These are phyloP conservation scores for Cladophialophora yegresii DNA, from an alignment of 2,329 filamentous ascomycete species.

Conservation along the genomic window DNA sequence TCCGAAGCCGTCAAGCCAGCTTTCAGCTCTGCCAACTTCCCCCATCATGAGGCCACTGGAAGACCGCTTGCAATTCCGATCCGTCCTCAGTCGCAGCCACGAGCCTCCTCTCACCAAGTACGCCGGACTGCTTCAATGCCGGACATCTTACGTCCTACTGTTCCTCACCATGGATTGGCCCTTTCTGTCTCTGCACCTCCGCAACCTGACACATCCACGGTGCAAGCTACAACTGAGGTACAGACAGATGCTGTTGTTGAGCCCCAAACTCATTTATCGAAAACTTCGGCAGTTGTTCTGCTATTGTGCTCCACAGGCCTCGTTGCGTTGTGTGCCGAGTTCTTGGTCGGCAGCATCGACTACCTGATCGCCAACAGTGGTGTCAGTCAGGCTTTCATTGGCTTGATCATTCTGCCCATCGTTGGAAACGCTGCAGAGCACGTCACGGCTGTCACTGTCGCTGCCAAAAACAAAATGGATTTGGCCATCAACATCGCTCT, in stretches of 20 bases:
- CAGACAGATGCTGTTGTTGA: slow-evolving; percentile 37
- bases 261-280: slow-evolving; percentile 40
- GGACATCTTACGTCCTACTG: slow-evolving; percentile 59
- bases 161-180: slow-evolving; percentile 17
- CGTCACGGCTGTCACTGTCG: slow-evolving; percentile 69
- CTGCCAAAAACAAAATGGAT: slow-evolving; percentile 75
- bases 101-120: slow-evolving; percentile 46
- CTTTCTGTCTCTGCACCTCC: slow-evolving; percentile 46
- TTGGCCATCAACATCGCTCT: slow-evolving; percentile 71
- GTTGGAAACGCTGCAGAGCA: slow-evolving; percentile 74
- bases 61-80: slow-evolving; percentile 33
- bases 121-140: slow-evolving; percentile 74
- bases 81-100: slow-evolving; percentile 38
- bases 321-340: slow-evolving; percentile 69
- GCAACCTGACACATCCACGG: slow-evolving; percentile 47
- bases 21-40: slow-evolving; percentile 33
- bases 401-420: slow-evolving; percentile 70
- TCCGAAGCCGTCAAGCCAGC: slow-evolving; percentile 57
- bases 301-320: slow-evolving; percentile 65
- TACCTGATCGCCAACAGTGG: slow-evolving; percentile 60
- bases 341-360: slow-evolving; percentile 68
- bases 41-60: slow-evolving; percentile 33
- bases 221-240: slow-evolving; percentile 36
- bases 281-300: slow-evolving; percentile 58
- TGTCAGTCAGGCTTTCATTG: slow-evolving; percentile 68